Base-by-base conservation (phyloP, 345 rosid species). In the Salix udensis region DNA sequence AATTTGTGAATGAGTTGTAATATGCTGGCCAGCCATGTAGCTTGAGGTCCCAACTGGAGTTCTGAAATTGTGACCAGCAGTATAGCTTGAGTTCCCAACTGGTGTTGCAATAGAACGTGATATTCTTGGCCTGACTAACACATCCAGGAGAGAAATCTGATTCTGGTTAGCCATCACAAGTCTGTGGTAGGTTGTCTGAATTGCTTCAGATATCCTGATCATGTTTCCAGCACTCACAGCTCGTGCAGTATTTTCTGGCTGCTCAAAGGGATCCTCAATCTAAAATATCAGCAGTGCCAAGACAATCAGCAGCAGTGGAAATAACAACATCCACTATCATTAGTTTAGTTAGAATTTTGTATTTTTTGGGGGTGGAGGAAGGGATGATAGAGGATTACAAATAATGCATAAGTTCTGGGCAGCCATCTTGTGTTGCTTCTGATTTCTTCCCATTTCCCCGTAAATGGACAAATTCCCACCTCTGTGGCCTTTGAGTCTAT, bases 181-280 rank as follows among this genome's bases (percentile, higher is more conserved):
- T 40, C 68, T 61, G 1, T 9, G 69, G 31, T 79, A 79, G n/a
- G 97, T 87, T 39, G 21, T 78, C 77, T 74, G 81, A 79, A 93
- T 87, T 10, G 79, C 92, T 78, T 84, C 87, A 4, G 88, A 82
- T 79, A 95, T 91, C 80, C 70, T 87, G 15, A 55, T 74, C 81
- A 95, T 78, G 77, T 88, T 86, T 73, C 74, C 82, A 58, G 82
- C 78, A 48, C 85, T 82, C 14, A 95, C 96, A 30, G 88, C 82
- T 75, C 97, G 87, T 30, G 97, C 96, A 60, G 92, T 64, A 80
- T 93, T 95, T 84, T 84, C 90, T 12, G 94, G 93, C 84, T 89
- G 97, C 87, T 93, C 97, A 23, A 91, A 88, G 28, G 97, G 98
- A 86, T 95, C 98, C 87, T 95, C 98, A 64, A 93, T 82, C 97